phyloP scores from a whole-genome alignment of 805 yeast species.

The Naumovozyma baii region DNA sequence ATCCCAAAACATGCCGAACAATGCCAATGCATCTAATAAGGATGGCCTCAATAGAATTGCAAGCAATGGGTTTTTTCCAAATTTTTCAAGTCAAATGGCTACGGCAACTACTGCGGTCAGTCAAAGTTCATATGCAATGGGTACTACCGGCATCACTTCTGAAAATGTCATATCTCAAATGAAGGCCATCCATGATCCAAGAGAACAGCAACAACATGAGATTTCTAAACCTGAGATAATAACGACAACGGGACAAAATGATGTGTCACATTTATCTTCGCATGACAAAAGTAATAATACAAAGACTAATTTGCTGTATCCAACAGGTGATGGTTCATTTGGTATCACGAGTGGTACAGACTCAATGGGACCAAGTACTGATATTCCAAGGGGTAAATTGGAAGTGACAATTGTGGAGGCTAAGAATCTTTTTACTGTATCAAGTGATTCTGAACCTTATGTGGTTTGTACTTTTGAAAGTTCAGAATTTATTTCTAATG shows the following conservation, averaged over 20 bases:
- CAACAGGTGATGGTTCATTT: slow-evolving; percentile 3
- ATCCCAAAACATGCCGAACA: slow-evolving; percentile 8
- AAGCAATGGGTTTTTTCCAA: slow-evolving; percentile 24
- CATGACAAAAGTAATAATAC: neutral
- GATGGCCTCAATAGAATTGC: neutral
- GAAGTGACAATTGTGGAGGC: slow-evolving; percentile 78
- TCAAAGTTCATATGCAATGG: slow-evolving; percentile 54
- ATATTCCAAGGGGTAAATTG: slow-evolving; percentile 69
- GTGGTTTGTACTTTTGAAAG: slow-evolving; percentile 89
- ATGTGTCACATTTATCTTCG: neutral
- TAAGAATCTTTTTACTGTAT: slow-evolving; percentile 47
- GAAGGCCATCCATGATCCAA: slow-evolving; percentile 12
- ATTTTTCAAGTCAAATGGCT: slow-evolving; percentile 36
- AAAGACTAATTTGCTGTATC: neutral
- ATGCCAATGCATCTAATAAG: slow-evolving; percentile 5
- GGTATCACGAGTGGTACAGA: slow-evolving; percentile 2
- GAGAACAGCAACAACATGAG: neutral
- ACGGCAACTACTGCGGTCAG: slow-evolving; percentile 65
- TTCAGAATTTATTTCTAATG: slow-evolving; percentile 79
- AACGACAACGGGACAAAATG: neutral
- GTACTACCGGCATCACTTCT: slow-evolving; percentile 45
- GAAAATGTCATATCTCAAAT: slow-evolving; percentile 31
- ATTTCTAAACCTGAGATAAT: neutral
- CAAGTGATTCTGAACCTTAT: slow-evolving; percentile 61
- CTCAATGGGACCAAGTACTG: slow-evolving; percentile 15